A percentile compares a stretch with the other conserved stretches of the same genome.
Evolutionary conservation across 2,329 filamentous ascomycete species (phyloP).

Genomic region (Ophiostoma sp.): DNA sequence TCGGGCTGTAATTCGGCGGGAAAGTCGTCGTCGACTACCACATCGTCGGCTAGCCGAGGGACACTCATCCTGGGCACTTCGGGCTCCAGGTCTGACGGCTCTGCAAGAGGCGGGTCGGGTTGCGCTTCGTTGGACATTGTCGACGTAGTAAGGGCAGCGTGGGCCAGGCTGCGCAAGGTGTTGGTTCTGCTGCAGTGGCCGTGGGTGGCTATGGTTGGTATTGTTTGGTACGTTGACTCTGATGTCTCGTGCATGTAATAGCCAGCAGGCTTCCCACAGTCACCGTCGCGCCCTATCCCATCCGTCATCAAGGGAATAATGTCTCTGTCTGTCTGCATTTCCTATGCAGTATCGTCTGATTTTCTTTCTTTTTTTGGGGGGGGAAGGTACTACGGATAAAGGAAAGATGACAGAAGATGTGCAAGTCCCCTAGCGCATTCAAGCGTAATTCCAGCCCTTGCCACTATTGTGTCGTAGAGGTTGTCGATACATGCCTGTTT

Average conservation of each 20-base stretch:
- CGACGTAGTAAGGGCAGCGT: neutral
- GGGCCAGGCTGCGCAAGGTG: neutral
- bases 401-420: neutral
- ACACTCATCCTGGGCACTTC: neutral
- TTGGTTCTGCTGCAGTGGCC: neutral
- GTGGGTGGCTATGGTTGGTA: neutral
- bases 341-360: neutral
- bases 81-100: neutral
- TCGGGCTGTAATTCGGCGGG: neutral
- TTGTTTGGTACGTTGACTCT: neutral
- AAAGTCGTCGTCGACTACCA: neutral
- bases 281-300: neutral
- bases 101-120: neutral
- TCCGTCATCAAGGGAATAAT: neutral
- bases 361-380: neutral
- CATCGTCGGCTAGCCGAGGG: neutral
- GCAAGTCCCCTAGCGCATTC: neutral
- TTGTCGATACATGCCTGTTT: conserved; percentile 15
- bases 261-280: neutral
- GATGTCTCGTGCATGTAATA: neutral
- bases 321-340: neutral
- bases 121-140: neutral
- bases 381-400: neutral
- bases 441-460: conserved; percentile 13
- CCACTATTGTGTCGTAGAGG: neutral